Evolutionary conservation across 2,329 filamentous ascomycete species (phyloP), one percentile per base, ranked within the genome.

Genomic region (Kalmusia sp.): DNA sequence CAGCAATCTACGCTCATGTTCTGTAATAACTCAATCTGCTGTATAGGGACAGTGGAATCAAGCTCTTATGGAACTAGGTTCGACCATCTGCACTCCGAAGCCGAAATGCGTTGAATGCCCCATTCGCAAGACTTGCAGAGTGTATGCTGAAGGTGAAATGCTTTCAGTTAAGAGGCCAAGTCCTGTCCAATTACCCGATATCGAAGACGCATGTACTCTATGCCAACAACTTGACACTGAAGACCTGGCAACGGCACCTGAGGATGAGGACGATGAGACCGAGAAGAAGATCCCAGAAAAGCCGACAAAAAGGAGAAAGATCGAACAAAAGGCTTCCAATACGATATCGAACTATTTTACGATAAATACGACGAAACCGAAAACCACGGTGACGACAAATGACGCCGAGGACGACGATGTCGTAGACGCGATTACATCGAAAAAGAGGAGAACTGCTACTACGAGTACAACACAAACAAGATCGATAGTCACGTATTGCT

Each of bases 31-130:
- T 6, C 27, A 6, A 7, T 28, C 12, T 28, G 27, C 27, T 28
- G 27, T 28, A 7, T 28, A 28, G 27, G 85, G 85, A 0, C 71
- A 80, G 54, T 87, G 85, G 85, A 86, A 86, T 0, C 85, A 88
- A 64, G 85, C 83, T 0, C 70, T 88, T 22, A 88, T 88, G 85
- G 85, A 88, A 63, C 75, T 88, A 3, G 85, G 85, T 3, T 87
- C 84, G 57, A 88, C 85, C 0, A 66, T 87, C 2, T 88, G 85
- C 60, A 80, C 79, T 6, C 85, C 85, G 0, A 82, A 82, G 58
- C 85, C 85, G 1, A 80, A 82, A 45, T 88, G 85, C 44, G 63
- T 61, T 7, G 64, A 67, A 14, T 75, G 72, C 47, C 71, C 72
- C 1, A 61, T 75, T n/a, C 64, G 62, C 35, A 50, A 52, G 4